phyloP scores from a whole-genome alignment of 805 yeast species.

The Cyberlindnera euphorbiiphila region DNA sequence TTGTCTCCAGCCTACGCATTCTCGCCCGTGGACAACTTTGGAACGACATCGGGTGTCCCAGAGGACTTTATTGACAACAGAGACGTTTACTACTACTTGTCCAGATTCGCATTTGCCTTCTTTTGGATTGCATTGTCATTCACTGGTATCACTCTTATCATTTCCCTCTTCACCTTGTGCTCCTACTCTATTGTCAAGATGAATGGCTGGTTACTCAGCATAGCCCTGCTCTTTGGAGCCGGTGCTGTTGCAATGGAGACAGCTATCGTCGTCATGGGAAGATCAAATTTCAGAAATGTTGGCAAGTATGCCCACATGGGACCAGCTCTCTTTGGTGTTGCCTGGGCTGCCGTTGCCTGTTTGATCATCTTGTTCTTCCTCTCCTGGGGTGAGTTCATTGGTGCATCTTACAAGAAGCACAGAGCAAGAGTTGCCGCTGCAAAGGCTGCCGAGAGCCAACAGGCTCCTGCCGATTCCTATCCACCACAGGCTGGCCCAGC shows the following conservation, averaged over 20 bases:
- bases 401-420: constrained; percentile 49
- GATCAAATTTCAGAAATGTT: constrained; percentile 55
- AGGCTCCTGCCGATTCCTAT: constrained; percentile 12
- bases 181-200: constrained; percentile 53
- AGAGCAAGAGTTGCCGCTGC: constrained; percentile 35
- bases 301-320: constrained; percentile 48
- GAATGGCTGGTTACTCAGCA: constrained; percentile 44
- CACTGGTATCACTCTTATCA: constrained; percentile 56
- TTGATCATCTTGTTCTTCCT: constrained; percentile 47
- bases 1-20: constrained; percentile 68
- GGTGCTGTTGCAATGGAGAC: constrained; percentile 71
- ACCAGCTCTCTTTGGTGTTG: constrained; percentile 52
- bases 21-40: constrained; percentile 72
- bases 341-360: constrained; percentile 67
- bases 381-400: constrained; percentile 47
- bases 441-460: constrained; percentile 20
- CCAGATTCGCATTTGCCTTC: constrained; percentile 64
- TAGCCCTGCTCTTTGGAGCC: constrained; percentile 51
- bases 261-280: constrained; percentile 74
- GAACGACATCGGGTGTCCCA: constrained; percentile 51
- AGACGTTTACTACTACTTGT: constrained; percentile 56
- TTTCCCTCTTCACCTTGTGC: constrained; percentile 52
- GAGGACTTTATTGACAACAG: constrained; percentile 48
- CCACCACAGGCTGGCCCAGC: constrained; percentile 18
- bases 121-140: constrained; percentile 57